Evolutionary conservation across 805 yeast species (phyloP).

Genomic region (Candida loeiensis): DNA sequence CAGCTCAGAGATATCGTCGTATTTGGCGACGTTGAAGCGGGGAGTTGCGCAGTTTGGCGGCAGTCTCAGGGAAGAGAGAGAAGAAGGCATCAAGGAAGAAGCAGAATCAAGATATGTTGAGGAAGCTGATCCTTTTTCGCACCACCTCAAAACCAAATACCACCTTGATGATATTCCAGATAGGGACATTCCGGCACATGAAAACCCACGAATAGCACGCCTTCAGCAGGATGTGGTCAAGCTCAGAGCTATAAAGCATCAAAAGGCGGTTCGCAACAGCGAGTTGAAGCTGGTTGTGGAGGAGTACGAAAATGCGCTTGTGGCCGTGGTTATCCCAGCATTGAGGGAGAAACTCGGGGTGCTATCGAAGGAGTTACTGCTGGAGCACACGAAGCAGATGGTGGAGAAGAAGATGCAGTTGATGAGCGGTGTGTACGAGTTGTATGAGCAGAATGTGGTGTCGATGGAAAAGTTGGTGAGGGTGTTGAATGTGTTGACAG

Average conservation of each 20-base stretch:
- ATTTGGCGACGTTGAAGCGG: background rate
- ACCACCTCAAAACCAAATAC: constrained; percentile 25
- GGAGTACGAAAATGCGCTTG: constrained; percentile 30
- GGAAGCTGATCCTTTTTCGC: constrained; percentile 14
- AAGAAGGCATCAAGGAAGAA: background rate
- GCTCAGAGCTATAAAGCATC: constrained; percentile 19
- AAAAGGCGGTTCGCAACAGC: constrained; percentile 20
- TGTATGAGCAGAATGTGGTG: constrained; percentile 9
- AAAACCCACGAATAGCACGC: constrained; percentile 18
- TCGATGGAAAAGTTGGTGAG: constrained; percentile 6
- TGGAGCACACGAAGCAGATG: background rate
- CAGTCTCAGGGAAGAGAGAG: background rate
- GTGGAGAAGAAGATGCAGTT: constrained; percentile 9
- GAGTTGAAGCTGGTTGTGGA: constrained; percentile 20
- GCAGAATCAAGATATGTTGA: background rate
- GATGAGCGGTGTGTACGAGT: constrained; percentile 8
- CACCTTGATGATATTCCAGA: constrained; percentile 18
- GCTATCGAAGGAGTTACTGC: background rate
- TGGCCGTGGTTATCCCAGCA: constrained; percentile 25
- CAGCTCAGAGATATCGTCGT: background rate
- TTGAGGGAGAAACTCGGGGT: constrained; percentile 20
- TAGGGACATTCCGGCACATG: constrained; percentile 7
- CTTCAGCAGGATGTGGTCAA: constrained; percentile 28
- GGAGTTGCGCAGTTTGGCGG: background rate
- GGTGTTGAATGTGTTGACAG: constrained; percentile 3